phyloP scores from a whole-genome alignment of 495 filamentous ascomycete genomes.

The Trichoderma gamsii region DNA sequence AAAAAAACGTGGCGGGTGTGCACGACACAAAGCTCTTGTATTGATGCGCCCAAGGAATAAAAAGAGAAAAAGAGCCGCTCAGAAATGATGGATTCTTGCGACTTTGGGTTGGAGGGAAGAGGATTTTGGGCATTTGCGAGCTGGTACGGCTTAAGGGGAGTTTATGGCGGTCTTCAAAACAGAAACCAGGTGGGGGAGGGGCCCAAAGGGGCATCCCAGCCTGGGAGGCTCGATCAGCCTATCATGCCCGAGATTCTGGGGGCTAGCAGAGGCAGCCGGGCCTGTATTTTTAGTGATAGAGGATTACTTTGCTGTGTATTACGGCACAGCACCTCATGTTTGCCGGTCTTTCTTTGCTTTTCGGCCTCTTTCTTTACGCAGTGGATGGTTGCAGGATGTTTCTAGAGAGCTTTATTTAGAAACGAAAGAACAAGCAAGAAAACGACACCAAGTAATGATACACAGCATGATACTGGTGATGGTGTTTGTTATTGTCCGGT shows the following conservation, averaged over 20 bases:
- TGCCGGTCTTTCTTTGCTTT: no score
- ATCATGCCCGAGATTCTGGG: neutral
- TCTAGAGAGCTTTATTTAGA: no score
- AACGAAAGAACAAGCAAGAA: no score
- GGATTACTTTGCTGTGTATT: neutral
- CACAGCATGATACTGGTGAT: no score
- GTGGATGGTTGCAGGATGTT: no score
- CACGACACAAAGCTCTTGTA: neutral
- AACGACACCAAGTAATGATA: no score
- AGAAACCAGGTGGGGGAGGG: constrained; percentile 8
- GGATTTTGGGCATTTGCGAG: neutral
- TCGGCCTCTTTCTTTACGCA: no score
- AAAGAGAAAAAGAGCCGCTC: neutral
- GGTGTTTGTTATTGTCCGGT: no score
- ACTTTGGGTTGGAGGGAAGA: neutral
- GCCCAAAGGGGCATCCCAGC: neutral
- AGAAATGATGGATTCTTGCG: neutral
- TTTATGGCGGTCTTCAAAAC: constrained; percentile 8
- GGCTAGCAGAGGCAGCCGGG: neutral
- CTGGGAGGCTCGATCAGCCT: neutral
- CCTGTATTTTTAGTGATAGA: neutral
- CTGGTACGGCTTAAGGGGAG: constrained; percentile 7
- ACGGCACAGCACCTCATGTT: no score
- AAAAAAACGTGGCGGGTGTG: neutral
- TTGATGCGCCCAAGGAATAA: neutral